Conservation (phyloP, 2,329 filamentous ascomycete genomes). For the Ophiosphaerella narmari region DNA sequence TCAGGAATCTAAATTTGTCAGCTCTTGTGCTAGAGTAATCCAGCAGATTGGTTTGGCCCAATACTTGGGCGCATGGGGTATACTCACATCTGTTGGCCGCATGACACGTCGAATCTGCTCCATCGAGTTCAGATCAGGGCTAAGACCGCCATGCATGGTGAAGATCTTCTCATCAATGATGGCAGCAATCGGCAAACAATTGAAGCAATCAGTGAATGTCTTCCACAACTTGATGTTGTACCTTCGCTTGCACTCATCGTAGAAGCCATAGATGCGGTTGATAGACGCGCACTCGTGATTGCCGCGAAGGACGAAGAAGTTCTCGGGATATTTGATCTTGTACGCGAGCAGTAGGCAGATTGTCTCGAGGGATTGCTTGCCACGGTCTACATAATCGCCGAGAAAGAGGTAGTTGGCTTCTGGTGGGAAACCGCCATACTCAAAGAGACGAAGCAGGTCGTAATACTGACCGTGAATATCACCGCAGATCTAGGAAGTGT, state of each 20-base stretch:
- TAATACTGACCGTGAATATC: conserved; percentile 99
- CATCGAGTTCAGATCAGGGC: conserved; percentile 98
- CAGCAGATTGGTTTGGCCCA: conserved; percentile 13
- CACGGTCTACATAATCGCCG: conserved; percentile 97
- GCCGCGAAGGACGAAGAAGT: conserved; percentile 97
- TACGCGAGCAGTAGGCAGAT: conserved; percentile 96
- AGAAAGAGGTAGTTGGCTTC: conserved; percentile 99
- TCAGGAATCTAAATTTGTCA: conserved; percentile 82
- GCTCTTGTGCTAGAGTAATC: conserved; percentile 37
- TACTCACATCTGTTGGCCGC: conserved; percentile 95
- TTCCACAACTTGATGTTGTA: conserved; percentile 99
- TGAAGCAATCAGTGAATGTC: conserved; percentile 99
- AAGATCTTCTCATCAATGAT: conserved; percentile 99
- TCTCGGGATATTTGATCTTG: conserved; percentile 99
- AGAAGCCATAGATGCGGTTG: conserved; percentile 99
- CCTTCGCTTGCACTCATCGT: conserved; percentile 98
- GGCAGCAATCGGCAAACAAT: conserved; percentile 95
- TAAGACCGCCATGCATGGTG: conserved; percentile 98
- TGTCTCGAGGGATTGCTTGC: conserved; percentile 98
- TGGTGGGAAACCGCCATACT: conserved; percentile 97
- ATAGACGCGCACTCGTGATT: conserved; percentile 99
- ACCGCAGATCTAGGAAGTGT: conserved; percentile 79
- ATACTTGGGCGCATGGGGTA: not conserved
- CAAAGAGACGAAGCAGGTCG: conserved; percentile 93
- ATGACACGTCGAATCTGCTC: conserved; percentile 99